These are phyloP conservation scores for Herpetospermum pedunculosum DNA, from an alignment of 306 rosid species.

Conservation along the genomic window DNA sequence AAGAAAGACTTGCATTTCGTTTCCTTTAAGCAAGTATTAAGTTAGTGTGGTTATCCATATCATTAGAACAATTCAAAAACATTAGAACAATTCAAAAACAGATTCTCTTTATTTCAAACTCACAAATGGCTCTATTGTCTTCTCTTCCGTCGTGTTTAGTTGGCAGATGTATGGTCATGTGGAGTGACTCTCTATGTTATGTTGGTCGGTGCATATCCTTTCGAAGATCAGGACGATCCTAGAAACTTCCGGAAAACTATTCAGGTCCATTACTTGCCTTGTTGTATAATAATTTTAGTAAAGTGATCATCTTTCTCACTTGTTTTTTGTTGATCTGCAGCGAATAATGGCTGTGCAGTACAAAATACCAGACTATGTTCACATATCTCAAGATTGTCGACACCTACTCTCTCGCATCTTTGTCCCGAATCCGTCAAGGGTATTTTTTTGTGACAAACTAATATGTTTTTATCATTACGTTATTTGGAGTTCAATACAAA, in stretches of 20 bases:
- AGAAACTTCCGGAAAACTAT: not conserved
- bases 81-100: not conserved
- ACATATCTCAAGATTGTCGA: constrained; percentile 55
- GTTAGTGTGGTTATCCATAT: not conserved
- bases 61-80: not conserved
- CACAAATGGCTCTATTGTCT: not conserved
- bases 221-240: not conserved
- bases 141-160: not conserved
- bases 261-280: not conserved
- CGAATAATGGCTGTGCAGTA: constrained; percentile 47
- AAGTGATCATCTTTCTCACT: not conserved
- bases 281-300: not conserved
- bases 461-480: not conserved
- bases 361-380: constrained; percentile 60
- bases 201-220: constrained; percentile 2
- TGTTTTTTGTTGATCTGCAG: constrained; percentile 24
- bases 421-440: constrained; percentile 48
- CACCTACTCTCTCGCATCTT: constrained; percentile 55
- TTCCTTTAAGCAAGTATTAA: not conserved
- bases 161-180: constrained; percentile 1
- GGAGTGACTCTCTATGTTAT: constrained; percentile 2
- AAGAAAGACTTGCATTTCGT: not conserved
- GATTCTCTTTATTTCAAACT: not conserved
- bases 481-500: not conserved
- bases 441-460: constrained; percentile 10